Conservation (phyloP, 805 yeast genomes). For the Lachancea sp. region DNA sequence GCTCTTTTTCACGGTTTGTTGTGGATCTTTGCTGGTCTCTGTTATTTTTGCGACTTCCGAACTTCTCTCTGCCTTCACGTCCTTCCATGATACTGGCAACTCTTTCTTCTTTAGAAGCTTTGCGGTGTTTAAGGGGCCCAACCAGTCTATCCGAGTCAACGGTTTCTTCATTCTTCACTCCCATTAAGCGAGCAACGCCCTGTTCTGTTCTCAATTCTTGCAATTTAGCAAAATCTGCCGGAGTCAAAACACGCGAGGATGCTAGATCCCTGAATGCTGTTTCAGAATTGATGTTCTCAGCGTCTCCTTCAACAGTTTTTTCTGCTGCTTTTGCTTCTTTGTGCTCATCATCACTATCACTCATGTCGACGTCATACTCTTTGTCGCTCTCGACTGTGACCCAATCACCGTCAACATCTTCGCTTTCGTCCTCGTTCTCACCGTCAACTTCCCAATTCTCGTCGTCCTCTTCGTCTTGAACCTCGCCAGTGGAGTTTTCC, state of each 20-base stretch:
- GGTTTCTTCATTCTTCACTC: constrained; percentile 67
- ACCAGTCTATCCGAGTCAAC: constrained; percentile 74
- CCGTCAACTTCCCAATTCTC: constrained; percentile 52
- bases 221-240: constrained; percentile 95
- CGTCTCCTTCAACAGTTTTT: constrained; percentile 40
- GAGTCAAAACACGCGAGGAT: constrained; percentile 78
- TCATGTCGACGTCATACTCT: constrained; percentile 53
- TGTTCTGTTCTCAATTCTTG: constrained; percentile 82
- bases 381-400: constrained; percentile 75
- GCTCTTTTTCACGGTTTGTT: constrained; percentile 90
- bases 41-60: constrained; percentile 82
- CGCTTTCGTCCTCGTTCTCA: constrained; percentile 45
- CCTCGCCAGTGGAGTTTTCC: constrained; percentile 47
- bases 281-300: constrained; percentile 32
- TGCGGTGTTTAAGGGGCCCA: constrained; percentile 61
- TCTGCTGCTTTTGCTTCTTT: constrained; percentile 37
- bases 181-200: constrained; percentile 75
- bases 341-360: constrained; percentile 44
- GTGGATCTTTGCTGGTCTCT: constrained; percentile 75
- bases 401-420: constrained; percentile 88
- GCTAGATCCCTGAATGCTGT: constrained; percentile 50
- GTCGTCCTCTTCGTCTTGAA: constrained; percentile 55
- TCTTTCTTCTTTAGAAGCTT: constrained; percentile 85
- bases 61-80: constrained; percentile 85
- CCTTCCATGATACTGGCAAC: constrained; percentile 84